Evolutionary conservation across 2,329 filamentous ascomycete genomes (phyloP).

Genomic region (Periconia sp.): DNA sequence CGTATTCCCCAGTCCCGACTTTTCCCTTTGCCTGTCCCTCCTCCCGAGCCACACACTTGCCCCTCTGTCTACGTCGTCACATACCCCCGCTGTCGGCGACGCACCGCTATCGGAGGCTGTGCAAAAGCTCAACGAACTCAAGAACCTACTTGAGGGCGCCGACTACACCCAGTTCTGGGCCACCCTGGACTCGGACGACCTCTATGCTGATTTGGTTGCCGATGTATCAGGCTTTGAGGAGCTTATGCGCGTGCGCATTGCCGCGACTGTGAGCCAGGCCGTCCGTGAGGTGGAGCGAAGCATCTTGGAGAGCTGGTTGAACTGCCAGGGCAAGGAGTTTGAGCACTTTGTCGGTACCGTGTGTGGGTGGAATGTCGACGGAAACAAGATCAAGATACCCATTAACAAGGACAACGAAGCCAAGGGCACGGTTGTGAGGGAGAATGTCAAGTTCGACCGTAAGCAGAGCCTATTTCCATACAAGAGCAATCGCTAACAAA

Average conservation of each 20-base stretch:
- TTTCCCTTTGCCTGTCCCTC: slow-evolving; percentile 90
- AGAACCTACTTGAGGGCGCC: slow-evolving; percentile 83
- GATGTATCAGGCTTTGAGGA: slow-evolving; percentile 97
- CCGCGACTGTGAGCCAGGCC: slow-evolving; percentile 83
- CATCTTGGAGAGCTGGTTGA: slow-evolving; percentile 54
- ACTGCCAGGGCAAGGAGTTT: slow-evolving; percentile 50
- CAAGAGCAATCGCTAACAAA: slow-evolving; percentile 13
- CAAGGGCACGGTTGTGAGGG: slow-evolving; percentile 90
- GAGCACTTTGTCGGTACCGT: slow-evolving; percentile 53
- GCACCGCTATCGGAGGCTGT: slow-evolving; percentile 81
- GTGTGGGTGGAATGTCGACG: slow-evolving; percentile 82
- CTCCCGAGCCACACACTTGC: slow-evolving; percentile 81
- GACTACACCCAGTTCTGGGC: slow-evolving; percentile 94
- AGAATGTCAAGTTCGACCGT: slow-evolving; percentile 89
- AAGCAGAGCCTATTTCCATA: slow-evolving; percentile 26
- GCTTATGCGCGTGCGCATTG: slow-evolving; percentile 85
- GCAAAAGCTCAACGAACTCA: slow-evolving; percentile 80
- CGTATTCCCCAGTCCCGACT: slow-evolving; percentile 94
- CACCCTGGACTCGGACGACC: slow-evolving; percentile 87
- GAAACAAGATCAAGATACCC: slow-evolving; percentile 70
- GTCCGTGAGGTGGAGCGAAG: slow-evolving; percentile 67
- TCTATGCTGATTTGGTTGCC: slow-evolving; percentile 92
- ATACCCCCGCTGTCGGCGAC: slow-evolving; percentile 62
- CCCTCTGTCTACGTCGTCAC: slow-evolving; percentile 53
- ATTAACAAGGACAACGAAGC: slow-evolving; percentile 90